These are phyloP conservation scores for Globisporangium heterothallicum DNA, from an alignment of 352 stramenopile genomes.

Conservation along the genomic window DNA sequence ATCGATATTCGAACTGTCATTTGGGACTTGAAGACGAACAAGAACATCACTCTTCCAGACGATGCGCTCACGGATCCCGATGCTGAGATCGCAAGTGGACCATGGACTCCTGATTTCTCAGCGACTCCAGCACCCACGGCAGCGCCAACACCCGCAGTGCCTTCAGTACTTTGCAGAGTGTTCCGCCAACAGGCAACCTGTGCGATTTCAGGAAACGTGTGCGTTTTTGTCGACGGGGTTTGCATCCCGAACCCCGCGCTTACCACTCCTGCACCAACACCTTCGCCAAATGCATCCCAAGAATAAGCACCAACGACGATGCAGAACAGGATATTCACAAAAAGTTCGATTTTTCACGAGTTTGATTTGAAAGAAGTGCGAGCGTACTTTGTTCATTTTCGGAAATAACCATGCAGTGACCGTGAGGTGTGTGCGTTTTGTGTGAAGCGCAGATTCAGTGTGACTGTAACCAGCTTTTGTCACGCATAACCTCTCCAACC, in stretches of 20 bases:
- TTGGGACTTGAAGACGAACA: conserved; percentile 19
- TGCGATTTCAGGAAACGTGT: conserved; percentile 23
- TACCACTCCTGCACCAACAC: not conserved
- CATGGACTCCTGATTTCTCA: conserved; percentile 20
- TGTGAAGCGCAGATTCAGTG: no score
- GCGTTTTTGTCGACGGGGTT: conserved; percentile 14
- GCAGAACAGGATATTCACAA: no score
- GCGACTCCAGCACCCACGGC: conserved; percentile 11
- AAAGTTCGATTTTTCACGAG: no score
- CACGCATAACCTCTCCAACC: no score
- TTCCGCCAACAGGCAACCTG: conserved; percentile 23
- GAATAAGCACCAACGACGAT: no score
- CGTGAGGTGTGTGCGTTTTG: no score
- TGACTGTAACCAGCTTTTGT: no score
- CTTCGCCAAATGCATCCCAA: not conserved
- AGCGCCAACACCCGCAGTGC: conserved; percentile 16
- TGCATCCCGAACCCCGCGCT: conserved; percentile 17
- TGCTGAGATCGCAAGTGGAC: conserved; percentile 15
- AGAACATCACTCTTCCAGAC: conserved; percentile 18
- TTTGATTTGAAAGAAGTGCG: no score
- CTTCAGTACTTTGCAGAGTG: conserved; percentile 19
- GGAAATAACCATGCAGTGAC: no score
- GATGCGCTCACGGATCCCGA: conserved; percentile 24
- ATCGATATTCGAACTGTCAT: conserved; percentile 32
- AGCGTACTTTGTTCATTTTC: no score